Percentiles rank a stretch among this genome's conserved stretches.
Evolutionary conservation across 352 stramenopile genomes (phyloP).

Genomic region (Globisporangium okanoganense): DNA sequence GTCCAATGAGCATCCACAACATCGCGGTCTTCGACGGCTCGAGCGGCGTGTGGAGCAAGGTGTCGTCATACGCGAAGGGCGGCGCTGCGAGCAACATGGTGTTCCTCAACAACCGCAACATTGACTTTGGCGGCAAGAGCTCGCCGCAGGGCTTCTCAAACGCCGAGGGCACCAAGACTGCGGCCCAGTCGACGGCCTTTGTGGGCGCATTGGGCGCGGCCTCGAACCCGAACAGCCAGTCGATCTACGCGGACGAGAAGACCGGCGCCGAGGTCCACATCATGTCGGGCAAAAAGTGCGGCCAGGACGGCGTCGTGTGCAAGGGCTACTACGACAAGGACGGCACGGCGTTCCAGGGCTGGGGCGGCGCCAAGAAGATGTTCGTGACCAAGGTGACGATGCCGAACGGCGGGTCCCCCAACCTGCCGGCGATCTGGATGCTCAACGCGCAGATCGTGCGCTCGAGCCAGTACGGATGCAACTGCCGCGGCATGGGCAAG

Average conservation of each 20-base stretch:
- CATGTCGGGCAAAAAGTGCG: constrained; percentile 60
- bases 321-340: constrained; percentile 68
- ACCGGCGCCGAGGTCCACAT: constrained; percentile 78
- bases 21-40: constrained; percentile 67
- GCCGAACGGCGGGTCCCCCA: constrained; percentile 30
- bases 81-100: constrained; percentile 61
- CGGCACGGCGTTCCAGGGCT: constrained; percentile 58
- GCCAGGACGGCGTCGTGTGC: constrained; percentile 39
- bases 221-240: constrained; percentile 32
- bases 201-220: constrained; percentile 45
- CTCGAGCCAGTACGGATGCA: constrained; percentile 77
- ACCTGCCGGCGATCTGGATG: constrained; percentile 75
- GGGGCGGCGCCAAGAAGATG: constrained; percentile 75
- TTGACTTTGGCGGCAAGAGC: constrained; percentile 52
- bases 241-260: constrained; percentile 50
- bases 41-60: constrained; percentile 43
- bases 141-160: constrained; percentile 61
- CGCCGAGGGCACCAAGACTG: constrained; percentile 41
- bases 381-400: constrained; percentile 72
- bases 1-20: constrained; percentile 62
- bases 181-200: constrained; percentile 39
- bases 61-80: constrained; percentile 62
- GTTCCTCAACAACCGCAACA: constrained; percentile 84
- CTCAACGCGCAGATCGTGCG: constrained; percentile 68
- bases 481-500: constrained; percentile 67